Evolutionary conservation across 768 basidiomycete genomes (phyloP).

Genomic region (Hericium erinaceus): DNA sequence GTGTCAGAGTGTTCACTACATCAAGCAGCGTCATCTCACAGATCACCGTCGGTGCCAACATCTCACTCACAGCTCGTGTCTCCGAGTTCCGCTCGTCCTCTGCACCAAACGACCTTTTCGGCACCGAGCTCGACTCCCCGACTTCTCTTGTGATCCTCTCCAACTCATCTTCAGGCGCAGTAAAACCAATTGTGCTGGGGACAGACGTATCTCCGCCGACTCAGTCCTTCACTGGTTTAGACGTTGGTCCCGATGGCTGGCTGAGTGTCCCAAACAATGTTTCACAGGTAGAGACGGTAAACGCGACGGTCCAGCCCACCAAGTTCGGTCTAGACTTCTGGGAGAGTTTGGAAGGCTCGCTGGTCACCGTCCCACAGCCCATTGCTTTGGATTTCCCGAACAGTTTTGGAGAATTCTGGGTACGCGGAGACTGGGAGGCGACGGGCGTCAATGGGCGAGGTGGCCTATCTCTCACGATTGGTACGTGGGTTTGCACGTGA

Average conservation of each 20-base stretch:
- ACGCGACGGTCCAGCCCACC: constrained; percentile 40
- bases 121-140: constrained; percentile 41
- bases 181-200: constrained; percentile 43
- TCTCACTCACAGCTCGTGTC: constrained; percentile 38
- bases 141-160: constrained; percentile 35
- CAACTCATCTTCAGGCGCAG: constrained; percentile 27
- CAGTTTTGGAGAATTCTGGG: constrained; percentile 49
- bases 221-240: constrained; percentile 37
- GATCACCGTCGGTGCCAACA: constrained; percentile 34
- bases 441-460: constrained; percentile 48
- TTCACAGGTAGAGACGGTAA: constrained; percentile 33
- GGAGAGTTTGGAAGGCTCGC: constrained; percentile 50
- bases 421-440: constrained; percentile 45
- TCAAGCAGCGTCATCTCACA: constrained; percentile 26
- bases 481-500: constrained; percentile 14
- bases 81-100: constrained; percentile 39
- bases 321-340: constrained; percentile 55
- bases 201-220: constrained; percentile 45
- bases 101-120: constrained; percentile 31
- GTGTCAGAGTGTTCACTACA: constrained; percentile 40
- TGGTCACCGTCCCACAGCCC: constrained; percentile 44
- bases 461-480: constrained; percentile 41
- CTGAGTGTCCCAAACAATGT: constrained; percentile 47
- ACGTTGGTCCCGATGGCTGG: constrained; percentile 44
- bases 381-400: constrained; percentile 41